Conservation (phyloP, 306 rosid genomes). For the Styphnolobium japonicum region DNA sequence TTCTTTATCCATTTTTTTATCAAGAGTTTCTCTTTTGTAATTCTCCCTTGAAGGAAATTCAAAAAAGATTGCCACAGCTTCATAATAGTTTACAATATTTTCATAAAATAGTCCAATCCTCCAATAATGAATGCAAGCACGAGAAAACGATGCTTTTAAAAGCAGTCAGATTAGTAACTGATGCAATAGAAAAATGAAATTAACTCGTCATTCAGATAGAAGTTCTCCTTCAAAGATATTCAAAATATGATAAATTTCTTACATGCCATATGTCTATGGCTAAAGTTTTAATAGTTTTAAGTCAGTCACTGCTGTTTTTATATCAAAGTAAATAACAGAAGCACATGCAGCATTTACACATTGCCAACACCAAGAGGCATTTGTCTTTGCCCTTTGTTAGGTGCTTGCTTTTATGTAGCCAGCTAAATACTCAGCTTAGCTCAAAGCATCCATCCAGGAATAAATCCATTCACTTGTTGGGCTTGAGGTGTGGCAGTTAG, state of each 20-base stretch:
- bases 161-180: neutral
- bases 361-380: constrained; percentile 30
- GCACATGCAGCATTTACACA: constrained; percentile 40
- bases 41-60: constrained; percentile 2
- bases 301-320: constrained; percentile 46
- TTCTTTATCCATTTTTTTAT: neutral
- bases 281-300: constrained; percentile 30
- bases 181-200: neutral
- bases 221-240: constrained; percentile 15
- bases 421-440: constrained; percentile 10
- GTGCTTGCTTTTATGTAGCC: constrained; percentile 20
- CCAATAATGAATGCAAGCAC: neutral
- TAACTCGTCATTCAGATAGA: constrained; percentile 12
- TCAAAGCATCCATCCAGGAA: constrained; percentile 97
- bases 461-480: constrained; percentile 74
- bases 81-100: neutral
- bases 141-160: neutral
- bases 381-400: constrained; percentile 16
- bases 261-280: constrained; percentile 35
- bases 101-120: neutral
- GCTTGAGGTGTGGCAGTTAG: constrained; percentile 56
- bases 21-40: neutral
- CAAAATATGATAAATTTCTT: constrained; percentile 46
- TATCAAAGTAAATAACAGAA: constrained; percentile 38
- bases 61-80: neutral